Evolutionary conservation across 2,329 filamentous ascomycete species (phyloP), one percentile per base, ranked within the genome.

Genomic region (Nothophoma quercina): DNA sequence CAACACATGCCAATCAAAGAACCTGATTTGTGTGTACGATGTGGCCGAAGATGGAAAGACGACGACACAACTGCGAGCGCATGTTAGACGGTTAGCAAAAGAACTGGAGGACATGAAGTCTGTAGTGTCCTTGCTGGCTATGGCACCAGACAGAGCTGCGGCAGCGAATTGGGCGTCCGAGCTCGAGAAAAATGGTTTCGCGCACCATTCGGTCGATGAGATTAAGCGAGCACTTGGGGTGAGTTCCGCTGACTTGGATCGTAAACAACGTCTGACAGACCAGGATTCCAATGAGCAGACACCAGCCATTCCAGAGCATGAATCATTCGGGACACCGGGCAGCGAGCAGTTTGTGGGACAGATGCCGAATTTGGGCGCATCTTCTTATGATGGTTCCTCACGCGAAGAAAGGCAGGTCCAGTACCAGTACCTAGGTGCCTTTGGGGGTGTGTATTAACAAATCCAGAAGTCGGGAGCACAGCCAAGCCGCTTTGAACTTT

Each of bases 21-120:
- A 70, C 28, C 64, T 73, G 10, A 65, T 62, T 8, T 75, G 72
- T 46, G 63, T 72, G 15, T 75, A 75, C 52, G 72, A 75, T 54
- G 70, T 75, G 30, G 70, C 70, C 19, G 71, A 74, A 53, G 72
- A 75, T 56, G 71, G 71, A 7, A 73, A 73, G 53, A 74, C 71
- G 23, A 73, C 71, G 9, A 73, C 71, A 26, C 71, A 73, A 42
- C 38, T 75, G 56, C 65, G 72, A 15, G 71, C 71, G 23, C 71
- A 75, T 55, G 71, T 75, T 7, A 63, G 70, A 44, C 65, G 71
- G 28, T 51, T 75, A 41, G 70, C 68, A 21, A 73, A 73, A 55
- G 72, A 75, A 40, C 49, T 73, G n/a, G 71, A 75, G 32, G 72
- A 75, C 46, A 68, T 74, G 64, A 74, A 71, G 55, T 73, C 72